Evolutionary conservation across 345 rosid genomes (phyloP).

Genomic region (Dimocarpus longan): DNA sequence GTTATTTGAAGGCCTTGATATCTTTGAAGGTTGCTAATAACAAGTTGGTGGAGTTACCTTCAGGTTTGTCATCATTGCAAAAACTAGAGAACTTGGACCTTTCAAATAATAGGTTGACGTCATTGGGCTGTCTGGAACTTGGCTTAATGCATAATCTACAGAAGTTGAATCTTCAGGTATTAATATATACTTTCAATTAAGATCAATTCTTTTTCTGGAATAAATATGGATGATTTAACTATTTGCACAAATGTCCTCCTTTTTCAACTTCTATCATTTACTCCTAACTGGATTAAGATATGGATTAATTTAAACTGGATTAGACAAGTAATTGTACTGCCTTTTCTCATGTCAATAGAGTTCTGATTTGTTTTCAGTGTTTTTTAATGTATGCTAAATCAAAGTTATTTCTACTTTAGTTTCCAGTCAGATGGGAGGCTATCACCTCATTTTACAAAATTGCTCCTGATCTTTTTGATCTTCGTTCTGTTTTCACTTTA

Average conservation of each 20-base stretch:
- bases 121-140: conserved; percentile 75
- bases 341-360: not conserved
- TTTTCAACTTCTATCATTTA: not conserved
- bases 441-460: conserved; percentile 5
- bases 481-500: not conserved
- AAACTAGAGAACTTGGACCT: conserved; percentile 78
- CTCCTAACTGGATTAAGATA: not conserved
- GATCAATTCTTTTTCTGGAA: not conserved
- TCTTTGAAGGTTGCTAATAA: conserved; percentile 82
- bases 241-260: not conserved
- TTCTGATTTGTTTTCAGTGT: conserved; percentile 2
- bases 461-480: not conserved
- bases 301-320: not conserved
- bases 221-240: not conserved
- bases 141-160: conserved; percentile 69
- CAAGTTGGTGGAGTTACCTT: conserved; percentile 72
- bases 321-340: not conserved
- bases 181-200: conserved; percentile 10
- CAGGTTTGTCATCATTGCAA: conserved; percentile 63
- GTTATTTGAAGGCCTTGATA: conserved; percentile 63
- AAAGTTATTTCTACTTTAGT: not conserved
- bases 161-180: conserved; percentile 82
- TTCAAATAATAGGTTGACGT: conserved; percentile 77
- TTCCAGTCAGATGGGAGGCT: not conserved
- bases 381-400: not conserved